A percentile compares a stretch with the other conserved stretches of the same genome.
Conservation (phyloP, 768 basidiomycete genomes). For the Serendipita sp. region DNA sequence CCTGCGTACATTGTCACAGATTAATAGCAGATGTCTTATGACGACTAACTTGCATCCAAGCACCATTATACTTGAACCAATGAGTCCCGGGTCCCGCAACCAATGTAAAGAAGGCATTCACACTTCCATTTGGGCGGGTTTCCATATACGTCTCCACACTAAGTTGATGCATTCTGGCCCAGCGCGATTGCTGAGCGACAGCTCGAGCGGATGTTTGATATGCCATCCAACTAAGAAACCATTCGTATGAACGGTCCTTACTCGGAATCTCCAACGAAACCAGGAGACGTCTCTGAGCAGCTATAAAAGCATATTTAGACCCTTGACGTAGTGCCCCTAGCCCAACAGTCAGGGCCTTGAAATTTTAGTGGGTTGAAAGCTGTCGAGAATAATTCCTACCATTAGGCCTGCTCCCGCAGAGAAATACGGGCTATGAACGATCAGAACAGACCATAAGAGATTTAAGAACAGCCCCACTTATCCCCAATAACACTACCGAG, state of each 20-base stretch:
- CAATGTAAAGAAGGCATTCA: conserved; percentile 78
- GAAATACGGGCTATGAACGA: conserved; percentile 66
- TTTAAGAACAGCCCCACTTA: not conserved
- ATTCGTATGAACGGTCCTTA: conserved; percentile 86
- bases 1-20: conserved; percentile 28
- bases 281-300: conserved; percentile 77
- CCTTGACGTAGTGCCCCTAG: conserved; percentile 60
- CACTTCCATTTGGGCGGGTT: conserved; percentile 68
- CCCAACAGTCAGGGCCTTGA: conserved; percentile 82
- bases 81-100: conserved; percentile 93
- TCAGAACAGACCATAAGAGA: not conserved
- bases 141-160: conserved; percentile 88
- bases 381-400: conserved; percentile 31
- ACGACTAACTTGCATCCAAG: conserved; percentile 82
- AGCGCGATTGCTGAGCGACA: conserved; percentile 22
- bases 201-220: conserved; percentile 33
- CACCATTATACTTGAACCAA: conserved; percentile 74
- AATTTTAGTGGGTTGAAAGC: not conserved
- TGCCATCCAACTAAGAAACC: conserved; percentile 96
- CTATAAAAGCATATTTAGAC: conserved; percentile 46
- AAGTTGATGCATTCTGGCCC: conserved; percentile 75
- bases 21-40: not conserved
- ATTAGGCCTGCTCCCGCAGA: conserved; percentile 96
- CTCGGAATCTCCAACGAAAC: conserved; percentile 93
- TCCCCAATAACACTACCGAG: not conserved